Evolutionary conservation across 495 filamentous ascomycete genomes (phyloP), one percentile per base, ranked within the genome.

Genomic region (Neurospora sublineolata): DNA sequence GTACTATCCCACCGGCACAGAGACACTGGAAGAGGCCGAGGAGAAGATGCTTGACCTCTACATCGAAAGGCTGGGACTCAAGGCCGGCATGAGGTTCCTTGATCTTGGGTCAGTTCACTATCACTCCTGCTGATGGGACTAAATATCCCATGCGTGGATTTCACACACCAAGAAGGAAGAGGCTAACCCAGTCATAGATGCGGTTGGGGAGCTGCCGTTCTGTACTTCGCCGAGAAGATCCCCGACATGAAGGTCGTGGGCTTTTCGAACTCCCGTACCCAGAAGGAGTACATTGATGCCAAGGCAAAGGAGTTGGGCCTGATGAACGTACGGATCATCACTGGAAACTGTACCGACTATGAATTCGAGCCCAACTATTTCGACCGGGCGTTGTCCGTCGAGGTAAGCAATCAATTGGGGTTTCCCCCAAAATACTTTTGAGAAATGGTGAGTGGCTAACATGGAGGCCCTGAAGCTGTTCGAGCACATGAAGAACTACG

Each of bases 401-500:
- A 90, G 80, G 83, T 83, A 72, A 71, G 75, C 20, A n/a, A 18
- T 27, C 33, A 16, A 20, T 27, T 14, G 20, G 36, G 27, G 8
- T 68, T 38, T 14, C 9, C 37, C 11, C 30, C 14, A 18, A 16
- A 23, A 37, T 33, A 20, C 20, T 5, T 9, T 14, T 10, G 11
- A 27, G 23, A 16, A 40, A 8, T 23, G 1, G 37, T 10, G 10
- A 18, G 4, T 37, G 42, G 37, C 68, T 72, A 16, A 72, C 41
- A 36, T 20, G 27, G 7, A 1, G 1, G 5, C 44, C 52, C 5
- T 18, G 4, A 23, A 82, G 83, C 82, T 91, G 30, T 90, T 91
- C 75, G 89, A 91, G 76, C 89, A 91, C 77, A 90, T 91, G 89
- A 91, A 91, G 76, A 91, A 91, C 74, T 90, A 91, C 80, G 84